A percentile compares a stretch with the other conserved stretches of the same genome.
Evolutionary conservation across 108 stramenopile species (phyloP).

Genomic region (Nannochloropsis gaditana): DNA sequence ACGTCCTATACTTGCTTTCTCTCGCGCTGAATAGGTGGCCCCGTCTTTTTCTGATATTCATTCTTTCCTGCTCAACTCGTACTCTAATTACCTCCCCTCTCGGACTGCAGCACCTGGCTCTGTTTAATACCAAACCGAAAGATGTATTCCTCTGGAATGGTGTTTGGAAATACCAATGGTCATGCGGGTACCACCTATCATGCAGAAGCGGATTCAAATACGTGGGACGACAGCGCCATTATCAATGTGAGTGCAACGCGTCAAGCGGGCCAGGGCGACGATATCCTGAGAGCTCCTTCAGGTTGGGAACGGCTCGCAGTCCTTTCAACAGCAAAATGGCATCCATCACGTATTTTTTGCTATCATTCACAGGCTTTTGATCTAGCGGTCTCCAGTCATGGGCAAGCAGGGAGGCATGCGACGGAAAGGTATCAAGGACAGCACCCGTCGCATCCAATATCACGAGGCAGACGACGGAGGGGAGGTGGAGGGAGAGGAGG

Average conservation of each 20-base stretch:
- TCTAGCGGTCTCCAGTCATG: background rate
- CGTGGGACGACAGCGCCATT: conserved; percentile 19
- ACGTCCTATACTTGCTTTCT: background rate
- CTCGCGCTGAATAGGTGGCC: background rate
- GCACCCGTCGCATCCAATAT: background rate
- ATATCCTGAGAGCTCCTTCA: no score
- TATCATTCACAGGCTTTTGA: background rate
- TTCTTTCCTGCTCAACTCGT: background rate
- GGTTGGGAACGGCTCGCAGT: no score
- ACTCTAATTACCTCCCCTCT: background rate
- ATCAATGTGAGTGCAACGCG: background rate
- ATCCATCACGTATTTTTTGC: background rate
- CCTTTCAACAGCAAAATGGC: background rate
- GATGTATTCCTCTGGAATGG: background rate
- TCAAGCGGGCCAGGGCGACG: background rate
- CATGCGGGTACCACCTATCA: background rate
- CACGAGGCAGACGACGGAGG: background rate
- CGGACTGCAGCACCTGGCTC: background rate
- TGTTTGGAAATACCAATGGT: background rate
- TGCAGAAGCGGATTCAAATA: background rate
- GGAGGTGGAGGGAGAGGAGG: conserved; percentile 14
- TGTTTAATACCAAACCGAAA: background rate
- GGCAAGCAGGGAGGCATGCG: background rate
- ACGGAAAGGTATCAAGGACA: background rate
- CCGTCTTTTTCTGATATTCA: background rate